phyloP scores from a whole-genome alignment of 2,329 filamentous ascomycete species.

The Pyricularia sp. region DNA sequence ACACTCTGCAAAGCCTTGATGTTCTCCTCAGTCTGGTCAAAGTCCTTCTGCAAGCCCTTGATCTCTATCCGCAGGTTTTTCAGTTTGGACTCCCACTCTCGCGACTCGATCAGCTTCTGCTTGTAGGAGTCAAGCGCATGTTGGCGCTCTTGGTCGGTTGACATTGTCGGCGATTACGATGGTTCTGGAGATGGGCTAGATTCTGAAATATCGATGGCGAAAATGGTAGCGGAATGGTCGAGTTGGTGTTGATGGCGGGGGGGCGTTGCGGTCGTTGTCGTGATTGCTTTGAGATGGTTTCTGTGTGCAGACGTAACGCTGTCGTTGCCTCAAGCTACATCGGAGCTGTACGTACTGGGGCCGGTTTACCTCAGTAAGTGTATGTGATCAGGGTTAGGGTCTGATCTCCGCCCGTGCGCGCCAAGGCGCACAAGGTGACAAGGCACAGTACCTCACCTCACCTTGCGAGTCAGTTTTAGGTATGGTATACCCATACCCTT shows the following conservation, averaged over 20 bases:
- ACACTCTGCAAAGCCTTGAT: slow-evolving; percentile 99
- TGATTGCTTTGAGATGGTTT: background rate
- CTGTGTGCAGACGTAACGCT: background rate
- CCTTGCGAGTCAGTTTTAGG: background rate
- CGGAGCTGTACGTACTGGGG: background rate
- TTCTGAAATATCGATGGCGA: background rate
- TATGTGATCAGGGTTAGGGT: background rate
- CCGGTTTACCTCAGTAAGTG: background rate
- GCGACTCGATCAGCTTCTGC: slow-evolving; percentile 77
- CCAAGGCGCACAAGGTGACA: no score
- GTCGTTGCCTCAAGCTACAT: slow-evolving; percentile 1
- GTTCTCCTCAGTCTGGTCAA: slow-evolving; percentile 95
- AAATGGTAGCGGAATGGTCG: background rate
- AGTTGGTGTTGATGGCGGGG: background rate
- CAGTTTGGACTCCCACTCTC: slow-evolving; percentile 98
- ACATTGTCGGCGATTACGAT: slow-evolving; percentile 9
- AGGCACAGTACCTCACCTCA: no score
- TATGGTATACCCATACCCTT: background rate
- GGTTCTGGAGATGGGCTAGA: background rate
- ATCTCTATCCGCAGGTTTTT: slow-evolving; percentile 92
- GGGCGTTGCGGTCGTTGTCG: background rate
- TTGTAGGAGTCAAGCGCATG: slow-evolving; percentile 72
- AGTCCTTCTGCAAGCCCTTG: slow-evolving; percentile 90
- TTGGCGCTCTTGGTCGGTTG: slow-evolving; percentile 47
- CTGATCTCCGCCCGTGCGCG: background rate